Percentiles rank a stretch among this genome's conserved stretches.
phyloP scores from a whole-genome alignment of 2,329 filamentous ascomycete genomes.

The Diaporthe sp. region DNA sequence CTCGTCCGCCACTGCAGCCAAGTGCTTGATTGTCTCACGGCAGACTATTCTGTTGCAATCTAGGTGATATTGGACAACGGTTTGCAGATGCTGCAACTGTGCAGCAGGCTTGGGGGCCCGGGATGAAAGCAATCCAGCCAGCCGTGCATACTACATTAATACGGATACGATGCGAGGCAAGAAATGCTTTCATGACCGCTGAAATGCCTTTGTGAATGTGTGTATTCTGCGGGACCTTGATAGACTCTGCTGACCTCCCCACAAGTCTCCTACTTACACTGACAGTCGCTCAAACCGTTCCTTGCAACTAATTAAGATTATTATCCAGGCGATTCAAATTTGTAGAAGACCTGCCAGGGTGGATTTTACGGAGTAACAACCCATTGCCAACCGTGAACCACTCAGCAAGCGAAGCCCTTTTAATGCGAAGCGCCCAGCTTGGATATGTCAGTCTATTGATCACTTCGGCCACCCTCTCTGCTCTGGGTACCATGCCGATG shows the following conservation, averaged over 20 bases:
- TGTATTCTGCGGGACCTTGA: neutral
- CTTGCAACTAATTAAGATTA: neutral
- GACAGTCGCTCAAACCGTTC: too few relatives aligned
- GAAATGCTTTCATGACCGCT: too few relatives aligned
- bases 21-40: neutral
- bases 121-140: neutral
- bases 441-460: neutral
- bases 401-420: neutral
- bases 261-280: neutral
- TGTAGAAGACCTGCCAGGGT: neutral
- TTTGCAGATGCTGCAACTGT: neutral
- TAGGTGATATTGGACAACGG: neutral
- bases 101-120: neutral
- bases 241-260: neutral
- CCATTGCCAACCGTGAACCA: too few relatives aligned
- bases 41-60: neutral
- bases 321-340: too few relatives aligned
- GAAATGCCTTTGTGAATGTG: neutral
- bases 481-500: neutral
- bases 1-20: neutral
- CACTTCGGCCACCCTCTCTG: neutral
- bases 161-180: neutral
- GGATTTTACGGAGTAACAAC: neutral
- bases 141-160: neutral
- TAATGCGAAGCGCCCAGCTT: conserved; percentile 11